A percentile compares a stretch with the other conserved stretches of the same genome.
phyloP scores from a whole-genome alignment of 495 filamentous ascomycete genomes.

The Penicillium silybi region DNA sequence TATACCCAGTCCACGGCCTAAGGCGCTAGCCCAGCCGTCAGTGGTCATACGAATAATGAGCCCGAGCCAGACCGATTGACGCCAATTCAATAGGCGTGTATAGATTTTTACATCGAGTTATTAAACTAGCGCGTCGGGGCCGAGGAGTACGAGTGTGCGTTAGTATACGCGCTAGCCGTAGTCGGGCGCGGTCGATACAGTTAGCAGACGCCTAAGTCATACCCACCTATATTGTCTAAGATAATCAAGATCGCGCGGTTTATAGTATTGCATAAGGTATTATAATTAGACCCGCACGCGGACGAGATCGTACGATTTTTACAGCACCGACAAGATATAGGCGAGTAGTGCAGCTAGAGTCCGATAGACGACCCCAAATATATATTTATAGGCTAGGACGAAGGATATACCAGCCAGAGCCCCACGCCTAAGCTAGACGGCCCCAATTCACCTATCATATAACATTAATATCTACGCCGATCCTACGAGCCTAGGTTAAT shows the following conservation, averaged over 20 bases:
- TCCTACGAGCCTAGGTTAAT: no score
- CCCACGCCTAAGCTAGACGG: not conserved
- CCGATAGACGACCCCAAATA: not conserved
- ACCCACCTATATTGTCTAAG: no score
- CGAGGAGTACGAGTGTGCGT: conserved; percentile 8
- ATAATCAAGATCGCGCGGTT: no score
- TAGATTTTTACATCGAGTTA: conserved; percentile 16
- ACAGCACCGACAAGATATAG: no score
- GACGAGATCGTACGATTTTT: no score
- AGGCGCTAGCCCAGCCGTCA: not conserved
- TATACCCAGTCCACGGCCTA: not conserved
- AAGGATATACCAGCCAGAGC: not conserved
- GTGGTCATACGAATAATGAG: not conserved
- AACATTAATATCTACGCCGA: no score
- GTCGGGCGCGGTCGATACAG: not conserved
- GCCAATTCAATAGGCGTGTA: not conserved
- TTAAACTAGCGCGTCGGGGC: conserved; percentile 2
- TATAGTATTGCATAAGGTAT: no score
- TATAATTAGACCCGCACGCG: no score
- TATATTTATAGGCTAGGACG: not conserved
- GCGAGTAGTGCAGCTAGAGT: no score
- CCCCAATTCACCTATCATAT: no score
- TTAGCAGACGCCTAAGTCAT: conserved; percentile 2
- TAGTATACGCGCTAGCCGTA: conserved; percentile 7
- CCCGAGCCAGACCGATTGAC: not conserved